Percentiles rank a stretch among this genome's conserved stretches.
Evolutionary conservation across 148 eudicot species (phyloP).

Genomic region (Rhododendron vialii): DNA sequence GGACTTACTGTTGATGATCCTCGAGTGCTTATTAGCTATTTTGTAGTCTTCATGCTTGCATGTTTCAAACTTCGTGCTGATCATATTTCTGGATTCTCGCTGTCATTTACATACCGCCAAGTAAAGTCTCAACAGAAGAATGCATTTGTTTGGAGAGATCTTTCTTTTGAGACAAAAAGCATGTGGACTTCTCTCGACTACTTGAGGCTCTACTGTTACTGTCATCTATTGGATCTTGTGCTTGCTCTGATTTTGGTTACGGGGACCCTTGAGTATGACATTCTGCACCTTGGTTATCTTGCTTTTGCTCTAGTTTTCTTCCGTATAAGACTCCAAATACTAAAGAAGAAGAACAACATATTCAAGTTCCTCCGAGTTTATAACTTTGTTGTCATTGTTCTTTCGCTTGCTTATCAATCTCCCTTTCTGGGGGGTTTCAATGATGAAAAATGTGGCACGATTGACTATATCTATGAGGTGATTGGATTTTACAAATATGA

Average conservation of each 20-base stretch:
- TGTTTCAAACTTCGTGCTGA: constrained; percentile 95
- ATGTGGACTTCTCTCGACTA: constrained; percentile 98
- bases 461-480: constrained; percentile 79
- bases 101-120: constrained; percentile 72
- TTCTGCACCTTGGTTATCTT: constrained; percentile 96
- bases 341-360: constrained; percentile 85
- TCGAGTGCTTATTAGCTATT: constrained; percentile 81
- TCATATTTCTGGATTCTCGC: constrained; percentile 58
- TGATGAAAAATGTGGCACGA: constrained; percentile 77
- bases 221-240: constrained; percentile 96
- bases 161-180: constrained; percentile 95
- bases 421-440: constrained; percentile 83
- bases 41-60: constrained; percentile 68
- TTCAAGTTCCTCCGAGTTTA: constrained; percentile 90
- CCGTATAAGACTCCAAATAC: constrained; percentile 80
- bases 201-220: constrained; percentile 93
- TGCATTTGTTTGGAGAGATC: constrained; percentile 95
- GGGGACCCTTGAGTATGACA: constrained; percentile 97
- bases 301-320: constrained; percentile 92
- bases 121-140: constrained; percentile 85
- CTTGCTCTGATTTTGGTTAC: constrained; percentile 83
- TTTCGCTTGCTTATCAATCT: constrained; percentile 96
- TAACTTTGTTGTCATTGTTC: constrained; percentile 81
- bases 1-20: constrained; percentile 91
- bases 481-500: constrained; percentile 95